phyloP scores from a whole-genome alignment of 805 yeast genomes.

The Starmerella sp. region DNA sequence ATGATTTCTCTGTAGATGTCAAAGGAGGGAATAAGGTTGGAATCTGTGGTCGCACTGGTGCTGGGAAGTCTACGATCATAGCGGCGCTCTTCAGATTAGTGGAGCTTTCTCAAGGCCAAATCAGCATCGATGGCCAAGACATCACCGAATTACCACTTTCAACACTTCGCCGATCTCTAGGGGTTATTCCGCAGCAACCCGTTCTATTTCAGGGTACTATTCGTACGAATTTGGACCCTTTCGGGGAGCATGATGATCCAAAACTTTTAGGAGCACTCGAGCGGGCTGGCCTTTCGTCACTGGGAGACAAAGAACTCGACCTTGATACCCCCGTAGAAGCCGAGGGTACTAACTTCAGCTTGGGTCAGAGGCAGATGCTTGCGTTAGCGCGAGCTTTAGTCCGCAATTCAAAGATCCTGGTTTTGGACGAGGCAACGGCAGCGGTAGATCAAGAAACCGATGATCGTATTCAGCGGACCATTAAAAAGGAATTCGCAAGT shows the following conservation, averaged over 20 bases:
- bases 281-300: constrained; percentile 37
- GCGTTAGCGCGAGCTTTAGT: constrained; percentile 57
- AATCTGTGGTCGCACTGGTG: constrained; percentile 83
- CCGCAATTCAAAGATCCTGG: constrained; percentile 45
- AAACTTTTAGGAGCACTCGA: constrained; percentile 57
- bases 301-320: constrained; percentile 39
- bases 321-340: constrained; percentile 33
- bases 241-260: constrained; percentile 43
- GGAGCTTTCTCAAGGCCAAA: constrained; percentile 43
- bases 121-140: constrained; percentile 57
- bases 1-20: constrained; percentile 41
- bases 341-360: constrained; percentile 19
- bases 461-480: constrained; percentile 47
- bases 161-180: constrained; percentile 55
- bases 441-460: constrained; percentile 67
- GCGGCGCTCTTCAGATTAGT: constrained; percentile 55
- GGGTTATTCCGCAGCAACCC: constrained; percentile 84
- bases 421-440: constrained; percentile 68
- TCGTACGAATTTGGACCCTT: constrained; percentile 68
- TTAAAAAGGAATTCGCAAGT: constrained; percentile 42
- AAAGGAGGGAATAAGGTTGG: constrained; percentile 59
- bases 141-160: constrained; percentile 50
- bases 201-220: constrained; percentile 69
- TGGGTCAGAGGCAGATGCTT: constrained; percentile 18
- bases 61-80: constrained; percentile 72